Base-by-base conservation (phyloP, 2,329 filamentous ascomycete species). In the Daldinia sp. region DNA sequence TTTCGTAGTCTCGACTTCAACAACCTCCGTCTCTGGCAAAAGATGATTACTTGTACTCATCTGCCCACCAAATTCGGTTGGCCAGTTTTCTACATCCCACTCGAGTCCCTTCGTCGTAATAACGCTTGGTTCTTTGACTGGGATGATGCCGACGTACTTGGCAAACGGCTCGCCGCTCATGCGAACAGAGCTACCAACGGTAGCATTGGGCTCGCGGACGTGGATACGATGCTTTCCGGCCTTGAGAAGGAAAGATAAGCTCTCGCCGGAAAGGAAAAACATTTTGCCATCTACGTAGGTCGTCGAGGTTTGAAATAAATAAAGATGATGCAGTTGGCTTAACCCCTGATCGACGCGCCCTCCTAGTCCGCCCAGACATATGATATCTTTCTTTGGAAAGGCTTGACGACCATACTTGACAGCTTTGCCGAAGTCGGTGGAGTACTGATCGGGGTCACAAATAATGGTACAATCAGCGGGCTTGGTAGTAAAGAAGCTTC, bases 281-380 rank as follows among this genome's bases (percentile, higher is more conserved):
- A 98, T 77, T 23, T 85, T 80, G 4, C 88, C 88, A 9, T 79
- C 70, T 25, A 77, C 74, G 61, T 85, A 84, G 21, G 73, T 74
- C 0, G 82, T 78, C 43, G 70, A 73, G 9, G 65, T 69, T 72
- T 89, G 86, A 75, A 86, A 88, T 49, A 86, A 77, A 70, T 87
- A 94, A 45, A 98, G 83, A 74, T 97, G 92, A 75, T 97, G 92
- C 53, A 99, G 84, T 71, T 96, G 89, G 59, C 92, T 93, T 48
- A 99, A 84, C 1, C 90, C 94, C 75, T 99, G 95, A 77, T 99
- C 95, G 13, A 98, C 91, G 27, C 95, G 88, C 5, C 95, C 95
- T 41, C 92, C 93, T 0, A 98, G 84, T 1, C 94, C 93, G 37
- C 94, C 94, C 5, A 97, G 79, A 34, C 91, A 88, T 10, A 97